Evolutionary conservation across 345 rosid genomes (phyloP).

Genomic region (Salix dunnii): DNA sequence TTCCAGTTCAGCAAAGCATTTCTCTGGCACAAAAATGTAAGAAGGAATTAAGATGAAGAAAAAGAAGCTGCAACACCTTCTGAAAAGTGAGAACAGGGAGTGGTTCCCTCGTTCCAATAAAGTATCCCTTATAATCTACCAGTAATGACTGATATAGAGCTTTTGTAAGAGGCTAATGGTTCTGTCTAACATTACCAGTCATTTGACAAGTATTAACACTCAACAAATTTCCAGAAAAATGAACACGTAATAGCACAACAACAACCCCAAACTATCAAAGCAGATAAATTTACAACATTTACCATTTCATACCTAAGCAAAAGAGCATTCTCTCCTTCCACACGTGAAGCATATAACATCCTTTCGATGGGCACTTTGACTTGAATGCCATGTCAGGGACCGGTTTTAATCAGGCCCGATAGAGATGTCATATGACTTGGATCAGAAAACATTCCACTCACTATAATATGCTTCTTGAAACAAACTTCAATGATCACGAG

Average conservation of each 20-base stretch:
- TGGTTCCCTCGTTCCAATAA: not conserved
- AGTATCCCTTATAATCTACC: conserved; percentile 4
- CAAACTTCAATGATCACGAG: conserved; percentile 20
- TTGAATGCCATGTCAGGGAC: conserved; percentile 8
- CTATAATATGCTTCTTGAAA: not conserved
- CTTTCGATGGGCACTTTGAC: conserved; percentile 4
- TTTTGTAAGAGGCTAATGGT: conserved; percentile 3
- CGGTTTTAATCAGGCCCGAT: conserved; percentile 6
- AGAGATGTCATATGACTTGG: not conserved
- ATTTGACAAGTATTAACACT: conserved; percentile 13
- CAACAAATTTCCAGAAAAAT: conserved; percentile 18
- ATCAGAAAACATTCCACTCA: not conserved
- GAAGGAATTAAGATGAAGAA: not conserved
- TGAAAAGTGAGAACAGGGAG: not conserved
- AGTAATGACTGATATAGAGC: conserved; percentile 8
- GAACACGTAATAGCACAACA: conserved; percentile 17
- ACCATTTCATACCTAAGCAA: conserved; percentile 14
- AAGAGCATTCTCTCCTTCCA: conserved; percentile 8
- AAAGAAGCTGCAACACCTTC: not conserved
- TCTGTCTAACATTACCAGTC: not conserved
- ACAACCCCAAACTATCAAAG: conserved; percentile 10
- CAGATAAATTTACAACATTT: conserved; percentile 8
- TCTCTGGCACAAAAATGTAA: not conserved
- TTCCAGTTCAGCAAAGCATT: not conserved
- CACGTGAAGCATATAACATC: conserved; percentile 3